Evolutionary conservation across 371 early-diverging fungal genomes (phyloP).

Genomic region (Capniomyces stellatus): DNA sequence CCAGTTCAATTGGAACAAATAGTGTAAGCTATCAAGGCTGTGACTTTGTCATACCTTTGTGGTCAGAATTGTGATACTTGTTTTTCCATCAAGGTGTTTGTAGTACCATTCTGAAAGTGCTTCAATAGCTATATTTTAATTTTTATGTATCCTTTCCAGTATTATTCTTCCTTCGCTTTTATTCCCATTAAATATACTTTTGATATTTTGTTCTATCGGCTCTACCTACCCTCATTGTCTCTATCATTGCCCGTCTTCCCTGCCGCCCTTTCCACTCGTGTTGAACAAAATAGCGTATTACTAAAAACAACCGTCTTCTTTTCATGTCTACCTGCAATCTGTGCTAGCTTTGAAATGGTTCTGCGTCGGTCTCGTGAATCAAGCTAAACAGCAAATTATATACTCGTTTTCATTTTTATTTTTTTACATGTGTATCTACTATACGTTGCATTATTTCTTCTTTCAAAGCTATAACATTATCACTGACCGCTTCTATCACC

Average conservation of each 20-base stretch:
- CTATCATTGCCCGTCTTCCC: too few relatives aligned
- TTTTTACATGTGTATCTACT: background rate
- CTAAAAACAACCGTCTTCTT: background rate
- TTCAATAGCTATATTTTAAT: too few relatives aligned
- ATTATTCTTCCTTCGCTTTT: background rate
- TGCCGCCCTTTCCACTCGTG: background rate
- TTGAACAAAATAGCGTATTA: background rate
- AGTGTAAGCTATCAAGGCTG: background rate
- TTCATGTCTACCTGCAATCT: background rate
- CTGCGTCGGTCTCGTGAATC: background rate
- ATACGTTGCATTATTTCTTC: background rate
- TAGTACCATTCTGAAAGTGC: background rate
- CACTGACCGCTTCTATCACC: constrained; percentile 1
- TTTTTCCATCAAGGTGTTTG: background rate
- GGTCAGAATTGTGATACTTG: background rate
- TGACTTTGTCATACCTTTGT: background rate
- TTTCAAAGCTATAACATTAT: background rate
- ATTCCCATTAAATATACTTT: background rate
- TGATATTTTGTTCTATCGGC: background rate
- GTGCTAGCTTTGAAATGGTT: background rate
- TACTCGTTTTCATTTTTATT: background rate
- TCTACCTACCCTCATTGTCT: too few relatives aligned
- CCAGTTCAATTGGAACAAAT: background rate
- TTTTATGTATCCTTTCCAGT: too few relatives aligned
- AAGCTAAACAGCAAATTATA: background rate